Evolutionary conservation across 441 rosid species (phyloP).

Genomic region (Bruguiera hainesii): DNA sequence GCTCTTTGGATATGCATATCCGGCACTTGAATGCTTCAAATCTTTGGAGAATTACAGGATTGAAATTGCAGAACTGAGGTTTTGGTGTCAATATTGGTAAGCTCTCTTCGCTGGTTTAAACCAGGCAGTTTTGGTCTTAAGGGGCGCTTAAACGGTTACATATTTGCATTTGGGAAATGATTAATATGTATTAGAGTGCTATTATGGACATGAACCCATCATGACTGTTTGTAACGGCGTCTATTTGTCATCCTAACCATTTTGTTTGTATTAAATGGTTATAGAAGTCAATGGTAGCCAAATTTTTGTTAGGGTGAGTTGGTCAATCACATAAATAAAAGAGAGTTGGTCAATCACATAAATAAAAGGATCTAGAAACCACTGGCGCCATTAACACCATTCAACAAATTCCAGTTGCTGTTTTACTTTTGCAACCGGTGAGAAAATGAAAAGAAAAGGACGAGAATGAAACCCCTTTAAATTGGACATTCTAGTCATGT

Average conservation of each 20-base stretch:
- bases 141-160: too few relatives aligned
- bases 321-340: too few relatives aligned
- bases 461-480: neutral
- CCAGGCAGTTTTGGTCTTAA: neutral
- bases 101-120: neutral
- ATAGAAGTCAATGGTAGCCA: too few relatives aligned
- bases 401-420: neutral
- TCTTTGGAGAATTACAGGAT: constrained; percentile 57
- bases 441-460: neutral
- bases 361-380: too few relatives aligned
- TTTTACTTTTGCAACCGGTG: neutral
- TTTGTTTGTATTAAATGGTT: too few relatives aligned
- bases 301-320: too few relatives aligned
- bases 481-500: neutral
- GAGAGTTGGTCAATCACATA: too few relatives aligned
- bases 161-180: too few relatives aligned
- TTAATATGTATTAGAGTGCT: too few relatives aligned
- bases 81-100: constrained; percentile 93
- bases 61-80: constrained; percentile 59
- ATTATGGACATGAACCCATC: too few relatives aligned
- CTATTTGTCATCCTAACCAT: too few relatives aligned
- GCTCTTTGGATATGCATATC: constrained; percentile 78
- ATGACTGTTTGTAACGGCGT: too few relatives aligned
- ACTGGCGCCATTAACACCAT: neutral
- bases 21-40: constrained; percentile 77